phyloP scores from a whole-genome alignment of 2,329 filamentous ascomycete genomes.

The Trichocomaceae sp. region DNA sequence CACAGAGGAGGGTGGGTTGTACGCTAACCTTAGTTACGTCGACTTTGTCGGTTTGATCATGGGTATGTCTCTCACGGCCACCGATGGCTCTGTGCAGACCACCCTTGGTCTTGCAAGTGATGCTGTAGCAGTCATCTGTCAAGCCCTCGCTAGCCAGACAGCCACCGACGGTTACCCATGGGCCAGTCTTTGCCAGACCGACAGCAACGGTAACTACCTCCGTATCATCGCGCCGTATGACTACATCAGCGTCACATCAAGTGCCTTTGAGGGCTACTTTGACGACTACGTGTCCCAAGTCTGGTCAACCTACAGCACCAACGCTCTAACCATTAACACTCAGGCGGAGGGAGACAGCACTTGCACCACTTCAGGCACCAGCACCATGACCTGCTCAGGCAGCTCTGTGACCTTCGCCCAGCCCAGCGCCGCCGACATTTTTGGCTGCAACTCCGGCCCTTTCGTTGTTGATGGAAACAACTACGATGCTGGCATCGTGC shows the following conservation, averaged over 20 bases:
- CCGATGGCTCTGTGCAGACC: slow-evolving; percentile 40
- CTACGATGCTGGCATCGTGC: slow-evolving; percentile 40
- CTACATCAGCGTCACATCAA: slow-evolving; percentile 40
- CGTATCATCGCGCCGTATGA: slow-evolving; percentile 51
- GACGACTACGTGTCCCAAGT: slow-evolving; percentile 46
- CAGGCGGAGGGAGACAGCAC: slow-evolving; percentile 48
- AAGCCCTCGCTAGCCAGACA: slow-evolving; percentile 41
- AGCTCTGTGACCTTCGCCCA: slow-evolving; percentile 42
- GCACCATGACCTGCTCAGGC: slow-evolving; percentile 34
- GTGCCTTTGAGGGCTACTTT: slow-evolving; percentile 49
- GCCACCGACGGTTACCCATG: slow-evolving; percentile 45
- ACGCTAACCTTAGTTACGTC: slow-evolving; percentile 47
- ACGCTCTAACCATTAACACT: slow-evolving; percentile 48
- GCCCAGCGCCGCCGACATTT: slow-evolving; percentile 44
- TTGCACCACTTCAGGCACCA: slow-evolving; percentile 36
- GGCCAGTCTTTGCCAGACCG: slow-evolving; percentile 46
- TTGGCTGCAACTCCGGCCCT: slow-evolving; percentile 47
- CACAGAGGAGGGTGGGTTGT: slow-evolving; percentile 34
- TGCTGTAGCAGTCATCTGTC: slow-evolving; percentile 44
- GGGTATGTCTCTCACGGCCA: slow-evolving; percentile 47
- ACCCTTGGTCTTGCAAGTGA: slow-evolving; percentile 46
- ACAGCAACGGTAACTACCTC: slow-evolving; percentile 33
- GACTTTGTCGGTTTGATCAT: slow-evolving; percentile 48
- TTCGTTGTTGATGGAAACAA: slow-evolving; percentile 38
- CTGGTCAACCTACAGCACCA: slow-evolving; percentile 45